A percentile compares a stretch with the other conserved stretches of the same genome.
These are phyloP conservation scores for Diplodia sapinea DNA, from an alignment of 2,329 filamentous ascomycete species.

Conservation along the genomic window DNA sequence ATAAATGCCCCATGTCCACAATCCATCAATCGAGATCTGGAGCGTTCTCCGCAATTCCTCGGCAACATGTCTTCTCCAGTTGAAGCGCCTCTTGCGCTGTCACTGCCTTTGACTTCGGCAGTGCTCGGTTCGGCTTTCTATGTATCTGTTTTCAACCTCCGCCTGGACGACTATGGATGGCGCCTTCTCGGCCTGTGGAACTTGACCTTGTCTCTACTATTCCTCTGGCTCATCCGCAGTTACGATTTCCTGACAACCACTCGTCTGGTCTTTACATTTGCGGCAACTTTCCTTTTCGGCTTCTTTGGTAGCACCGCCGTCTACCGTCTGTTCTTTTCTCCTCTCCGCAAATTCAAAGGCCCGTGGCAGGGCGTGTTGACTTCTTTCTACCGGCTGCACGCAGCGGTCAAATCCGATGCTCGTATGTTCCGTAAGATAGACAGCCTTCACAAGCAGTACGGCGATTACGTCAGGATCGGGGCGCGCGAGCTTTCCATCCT, in stretches of 20 bases:
- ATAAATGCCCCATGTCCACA: constrained; percentile 8
- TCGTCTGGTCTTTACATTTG: constrained; percentile 15
- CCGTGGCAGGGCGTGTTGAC: constrained; percentile 26
- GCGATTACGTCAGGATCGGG: constrained; percentile 33
- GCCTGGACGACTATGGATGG: constrained; percentile 22
- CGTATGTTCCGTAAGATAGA: constrained; percentile 27
- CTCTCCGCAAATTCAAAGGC: constrained; percentile 38
- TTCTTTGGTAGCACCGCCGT: constrained; percentile 44
- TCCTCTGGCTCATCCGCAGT: constrained; percentile 12
- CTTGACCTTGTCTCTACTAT: neutral
- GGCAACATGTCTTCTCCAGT: constrained; percentile 7
- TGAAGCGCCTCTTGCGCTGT: constrained; percentile 8
- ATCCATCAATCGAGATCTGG: neutral
- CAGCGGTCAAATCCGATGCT: constrained; percentile 4
- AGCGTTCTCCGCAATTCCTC: neutral
- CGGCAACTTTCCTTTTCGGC: constrained; percentile 30
- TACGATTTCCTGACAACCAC: neutral
- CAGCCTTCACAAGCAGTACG: constrained; percentile 21
- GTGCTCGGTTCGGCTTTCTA: constrained; percentile 11
- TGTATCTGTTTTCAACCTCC: constrained; percentile 9
- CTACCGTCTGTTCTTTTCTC: constrained; percentile 51
- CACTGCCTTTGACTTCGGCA: constrained; percentile 13
- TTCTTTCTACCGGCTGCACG: constrained; percentile 15
- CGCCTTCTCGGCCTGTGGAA: constrained; percentile 25
- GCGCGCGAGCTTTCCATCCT: constrained; percentile 40